Base-by-base conservation (phyloP, 2,329 filamentous ascomycete genomes). In the Parastagonospora nodorum region DNA sequence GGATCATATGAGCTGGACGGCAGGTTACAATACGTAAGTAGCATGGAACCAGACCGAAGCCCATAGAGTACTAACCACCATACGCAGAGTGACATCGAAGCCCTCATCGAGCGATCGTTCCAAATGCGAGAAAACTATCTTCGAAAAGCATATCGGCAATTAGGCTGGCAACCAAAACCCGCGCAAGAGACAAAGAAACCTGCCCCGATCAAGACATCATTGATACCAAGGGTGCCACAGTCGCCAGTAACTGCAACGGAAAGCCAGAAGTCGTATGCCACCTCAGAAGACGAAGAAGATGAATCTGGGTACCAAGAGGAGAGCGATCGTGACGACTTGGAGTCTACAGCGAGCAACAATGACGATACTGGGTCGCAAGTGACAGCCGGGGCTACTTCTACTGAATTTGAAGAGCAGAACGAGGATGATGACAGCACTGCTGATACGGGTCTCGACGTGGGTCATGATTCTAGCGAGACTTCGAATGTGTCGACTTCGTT, bases 31-130 rank as follows among this genome's bases (percentile, higher is more conserved):
- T 42, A 42, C n/a, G 58, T 62, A 24, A 24, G 19, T 36, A 54
- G 61, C 48, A 2, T 6, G 9, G n/a, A 8, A n/a, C 19, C 11
- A 24, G 5, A 30, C 29, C 27, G 8, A 12, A 11, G 16, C 19
- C 9, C 10, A 28, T 5, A 28, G 1, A 27, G 33, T 24, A 28
- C 37, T 48, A 6, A 52, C n/a, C 8, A 15, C 40, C 8, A 14
- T 24, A 24, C 19, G 5, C 36, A 61, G 58, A 51, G 36, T 15
- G 58, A 63, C 27, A 56, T 63, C n/a, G 58, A 63, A 16, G 52
- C 41, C 5, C 41, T 63, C 7, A 42, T 63, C 32, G 52, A 61
- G 9, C 51, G 56, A 10, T 61, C 60, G 1, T 61, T 63, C 33
- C 32, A 52, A 27, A 55, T 60, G n/a, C 45, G 51, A n/a, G 60